Percentiles rank a stretch among this genome's conserved stretches.
These are phyloP conservation scores for Phytophthora colocasiae DNA, from an alignment of 352 stramenopile species.

Conservation along the genomic window DNA sequence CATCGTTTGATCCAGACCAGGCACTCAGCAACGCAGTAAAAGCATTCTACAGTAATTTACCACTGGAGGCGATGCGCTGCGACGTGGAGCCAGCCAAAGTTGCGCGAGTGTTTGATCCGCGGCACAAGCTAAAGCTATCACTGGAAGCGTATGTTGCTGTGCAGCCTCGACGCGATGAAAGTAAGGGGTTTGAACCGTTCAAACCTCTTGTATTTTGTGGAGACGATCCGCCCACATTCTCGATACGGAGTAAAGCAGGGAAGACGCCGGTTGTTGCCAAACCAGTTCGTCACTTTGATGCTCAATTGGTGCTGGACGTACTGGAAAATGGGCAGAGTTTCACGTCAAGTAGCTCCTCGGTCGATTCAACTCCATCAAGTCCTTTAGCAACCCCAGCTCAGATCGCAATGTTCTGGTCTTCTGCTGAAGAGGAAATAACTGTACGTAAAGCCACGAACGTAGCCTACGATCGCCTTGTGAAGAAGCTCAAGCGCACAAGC, in stretches of 20 bases:
- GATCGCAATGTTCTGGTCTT: conserved; percentile 34
- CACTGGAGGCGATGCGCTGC: conserved; percentile 83
- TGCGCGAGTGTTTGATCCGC: conserved; percentile 43
- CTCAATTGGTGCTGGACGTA: neutral
- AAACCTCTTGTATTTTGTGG: conserved; percentile 35
- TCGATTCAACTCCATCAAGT: conserved; percentile 1
- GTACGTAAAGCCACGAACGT: conserved; percentile 26
- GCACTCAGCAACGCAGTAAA: conserved; percentile 63
- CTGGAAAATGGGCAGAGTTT: conserved; percentile 1
- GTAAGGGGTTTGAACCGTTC: conserved; percentile 38
- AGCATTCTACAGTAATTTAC: conserved; percentile 77
- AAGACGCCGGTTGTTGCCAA: conserved; percentile 1
- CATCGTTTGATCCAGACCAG: conserved; percentile 66
- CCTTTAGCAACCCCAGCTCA: neutral
- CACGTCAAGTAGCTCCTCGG: conserved; percentile 10
- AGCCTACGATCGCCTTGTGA: conserved; percentile 37
- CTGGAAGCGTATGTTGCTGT: conserved; percentile 36
- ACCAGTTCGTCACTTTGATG: conserved; percentile 10
- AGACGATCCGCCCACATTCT: conserved; percentile 28
- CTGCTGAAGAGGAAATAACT: conserved; percentile 29
- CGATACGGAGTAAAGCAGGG: conserved; percentile 15
- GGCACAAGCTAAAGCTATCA: conserved; percentile 38
- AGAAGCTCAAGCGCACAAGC: conserved; percentile 17
- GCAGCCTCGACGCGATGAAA: conserved; percentile 28
- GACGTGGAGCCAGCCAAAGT: conserved; percentile 41